These are phyloP conservation scores for Dioscorea alata DNA, from an alignment of 106 monocot species.

Conservation along the genomic window DNA sequence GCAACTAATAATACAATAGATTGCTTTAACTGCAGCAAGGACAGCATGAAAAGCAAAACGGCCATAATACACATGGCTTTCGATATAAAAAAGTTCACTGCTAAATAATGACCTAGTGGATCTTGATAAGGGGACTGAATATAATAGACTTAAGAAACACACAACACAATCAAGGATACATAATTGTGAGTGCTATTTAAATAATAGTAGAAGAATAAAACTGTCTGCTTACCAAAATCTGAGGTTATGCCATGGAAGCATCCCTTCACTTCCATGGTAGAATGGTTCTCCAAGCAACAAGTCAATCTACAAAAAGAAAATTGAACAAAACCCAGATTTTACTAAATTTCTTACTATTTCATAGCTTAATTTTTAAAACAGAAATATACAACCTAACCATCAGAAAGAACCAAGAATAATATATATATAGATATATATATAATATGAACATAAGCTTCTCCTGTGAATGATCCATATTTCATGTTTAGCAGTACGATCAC, in stretches of 20 bases:
- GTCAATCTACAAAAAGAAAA: conserved; percentile 54
- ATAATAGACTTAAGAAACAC: too few species aligned
- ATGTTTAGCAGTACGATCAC: neutral
- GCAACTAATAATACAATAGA: too few species aligned
- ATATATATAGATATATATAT: too few species aligned
- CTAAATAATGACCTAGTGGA: too few species aligned
- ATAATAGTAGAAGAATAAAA: neutral
- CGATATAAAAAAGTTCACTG: too few species aligned
- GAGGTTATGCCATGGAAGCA: conserved; percentile 90
- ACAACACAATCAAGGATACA: too few species aligned
- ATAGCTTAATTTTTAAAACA: neutral
- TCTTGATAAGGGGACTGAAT: too few species aligned
- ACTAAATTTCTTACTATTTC: neutral
- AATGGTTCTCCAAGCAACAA: conserved; percentile 85
- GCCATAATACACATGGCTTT: too few species aligned
- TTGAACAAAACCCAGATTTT: neutral
- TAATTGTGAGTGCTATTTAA: neutral
- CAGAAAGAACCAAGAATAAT: neutral
- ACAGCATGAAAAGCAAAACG: too few species aligned
- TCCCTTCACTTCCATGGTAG: conserved; percentile 85
- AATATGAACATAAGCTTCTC: neutral
- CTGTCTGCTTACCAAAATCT: conserved; percentile 68
- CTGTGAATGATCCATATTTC: neutral
- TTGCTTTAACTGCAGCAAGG: too few species aligned
- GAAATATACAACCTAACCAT: neutral